Percentiles rank a stretch among this genome's conserved stretches.
phyloP scores from a whole-genome alignment of 1,139 yeast species.

The Blastobotrys serpentis region DNA sequence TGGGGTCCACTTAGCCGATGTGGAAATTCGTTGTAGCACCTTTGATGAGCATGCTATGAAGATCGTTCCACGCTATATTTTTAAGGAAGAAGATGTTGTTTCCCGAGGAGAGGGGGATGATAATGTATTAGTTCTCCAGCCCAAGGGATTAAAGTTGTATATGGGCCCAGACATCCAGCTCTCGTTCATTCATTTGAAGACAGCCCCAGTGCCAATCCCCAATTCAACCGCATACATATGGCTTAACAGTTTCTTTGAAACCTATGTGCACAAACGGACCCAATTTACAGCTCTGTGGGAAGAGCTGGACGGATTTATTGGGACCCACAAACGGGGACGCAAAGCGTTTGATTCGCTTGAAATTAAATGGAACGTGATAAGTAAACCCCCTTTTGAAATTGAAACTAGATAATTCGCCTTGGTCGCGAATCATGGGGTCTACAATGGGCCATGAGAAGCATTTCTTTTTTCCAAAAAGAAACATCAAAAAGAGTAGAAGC shows the following conservation, averaged over 20 bases:
- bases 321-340: slow-evolving; percentile 54
- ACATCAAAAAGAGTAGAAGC: too few relatives aligned
- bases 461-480: neutral
- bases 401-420: too few relatives aligned
- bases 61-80: slow-evolving; percentile 25
- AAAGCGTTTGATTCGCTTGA: slow-evolving; percentile 52
- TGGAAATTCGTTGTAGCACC: slow-evolving; percentile 30
- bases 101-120: slow-evolving; percentile 10
- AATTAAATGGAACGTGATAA: slow-evolving; percentile 38
- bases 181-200: slow-evolving; percentile 20
- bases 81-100: slow-evolving; percentile 24
- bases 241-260: slow-evolving; percentile 41
- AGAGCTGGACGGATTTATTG: slow-evolving; percentile 69
- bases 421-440: too few relatives aligned
- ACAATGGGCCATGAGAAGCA: too few relatives aligned
- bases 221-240: slow-evolving; percentile 33
- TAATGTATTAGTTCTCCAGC: slow-evolving; percentile 9
- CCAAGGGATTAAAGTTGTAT: slow-evolving; percentile 14
- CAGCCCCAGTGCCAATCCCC: slow-evolving; percentile 18
- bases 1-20: slow-evolving; percentile 30
- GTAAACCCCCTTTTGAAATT: slow-evolving; percentile 2
- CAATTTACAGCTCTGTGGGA: slow-evolving; percentile 47
- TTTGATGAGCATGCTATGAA: slow-evolving; percentile 25
- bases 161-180: slow-evolving; percentile 28
- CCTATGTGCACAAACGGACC: slow-evolving; percentile 25